These are phyloP conservation scores for Cucumis sativus DNA, from an alignment of 306 rosid species.

Conservation along the genomic window DNA sequence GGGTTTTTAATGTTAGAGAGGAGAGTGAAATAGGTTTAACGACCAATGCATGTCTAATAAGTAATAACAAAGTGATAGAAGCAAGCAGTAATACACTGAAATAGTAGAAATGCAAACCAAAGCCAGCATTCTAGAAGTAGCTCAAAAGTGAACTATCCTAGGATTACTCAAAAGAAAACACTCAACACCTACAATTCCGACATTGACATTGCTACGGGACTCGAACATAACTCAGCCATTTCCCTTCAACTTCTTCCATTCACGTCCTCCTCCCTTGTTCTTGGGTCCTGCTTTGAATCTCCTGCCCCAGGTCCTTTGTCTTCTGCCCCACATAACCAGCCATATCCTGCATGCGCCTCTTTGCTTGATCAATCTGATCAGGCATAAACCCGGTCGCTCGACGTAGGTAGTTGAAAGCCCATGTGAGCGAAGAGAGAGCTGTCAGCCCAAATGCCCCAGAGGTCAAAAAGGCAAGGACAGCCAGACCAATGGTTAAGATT, in stretches of 20 bases:
- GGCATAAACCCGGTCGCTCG: constrained; percentile 22
- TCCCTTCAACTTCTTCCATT: not conserved
- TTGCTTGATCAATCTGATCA: constrained; percentile 32
- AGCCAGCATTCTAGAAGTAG: constrained; percentile 4
- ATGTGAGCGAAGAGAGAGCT: constrained; percentile 49
- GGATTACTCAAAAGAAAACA: not conserved
- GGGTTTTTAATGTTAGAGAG: not conserved
- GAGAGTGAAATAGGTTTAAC: not conserved
- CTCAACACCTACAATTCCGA: not conserved
- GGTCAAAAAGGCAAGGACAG: constrained; percentile 33
- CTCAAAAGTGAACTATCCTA: constrained; percentile 3
- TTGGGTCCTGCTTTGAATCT: constrained; percentile 45
- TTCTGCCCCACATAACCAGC: constrained; percentile 58
- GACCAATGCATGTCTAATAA: not conserved
- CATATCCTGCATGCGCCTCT: constrained; percentile 40
- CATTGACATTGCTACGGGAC: not conserved
- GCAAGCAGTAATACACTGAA: not conserved
- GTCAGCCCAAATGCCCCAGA: constrained; percentile 50
- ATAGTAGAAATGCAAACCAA: constrained; percentile 3
- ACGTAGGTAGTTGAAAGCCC: constrained; percentile 35
- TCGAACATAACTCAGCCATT: not conserved
- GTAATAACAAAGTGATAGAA: not conserved
- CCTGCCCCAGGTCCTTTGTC: constrained; percentile 72
- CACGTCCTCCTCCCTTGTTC: constrained; percentile 49
- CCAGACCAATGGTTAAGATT: constrained; percentile 22